A percentile compares a stretch with the other conserved stretches of the same genome.
Conservation (phyloP, 208 protist genomes). For the Trypanosoma caninum region DNA sequence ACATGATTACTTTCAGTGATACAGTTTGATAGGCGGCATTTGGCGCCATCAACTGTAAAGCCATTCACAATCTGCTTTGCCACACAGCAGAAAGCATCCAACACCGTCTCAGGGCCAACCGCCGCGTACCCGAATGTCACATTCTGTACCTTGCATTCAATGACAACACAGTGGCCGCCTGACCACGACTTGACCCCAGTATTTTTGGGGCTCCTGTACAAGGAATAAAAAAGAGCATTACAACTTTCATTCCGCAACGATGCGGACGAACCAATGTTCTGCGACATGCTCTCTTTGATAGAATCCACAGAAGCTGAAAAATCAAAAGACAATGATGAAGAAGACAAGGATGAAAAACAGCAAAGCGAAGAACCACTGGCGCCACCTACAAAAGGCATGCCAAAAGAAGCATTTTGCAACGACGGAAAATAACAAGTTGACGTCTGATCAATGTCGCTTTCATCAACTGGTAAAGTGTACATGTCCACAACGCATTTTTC, state of each 20-base stretch:
- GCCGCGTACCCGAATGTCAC: slow-evolving; percentile 65
- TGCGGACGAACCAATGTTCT: neutral
- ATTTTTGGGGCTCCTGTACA: slow-evolving; percentile 16
- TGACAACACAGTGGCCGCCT: slow-evolving; percentile 39
- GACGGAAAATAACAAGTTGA: neutral
- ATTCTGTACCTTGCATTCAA: slow-evolving; percentile 50
- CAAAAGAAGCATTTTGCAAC: too few species aligned
- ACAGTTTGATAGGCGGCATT: slow-evolving; percentile 47
- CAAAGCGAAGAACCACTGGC: too few species aligned
- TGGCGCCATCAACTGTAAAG: slow-evolving; percentile 60
- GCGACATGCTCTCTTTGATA: too few species aligned
- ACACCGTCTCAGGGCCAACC: slow-evolving; percentile 46
- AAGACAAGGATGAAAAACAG: too few species aligned
- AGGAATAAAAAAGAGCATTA: neutral
- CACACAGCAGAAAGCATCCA: slow-evolving; percentile 52
- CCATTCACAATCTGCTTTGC: slow-evolving; percentile 67
- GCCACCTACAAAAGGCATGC: too few species aligned
- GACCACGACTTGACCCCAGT: slow-evolving; percentile 72
- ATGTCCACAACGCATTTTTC: slow-evolving; percentile 48
- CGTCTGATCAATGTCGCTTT: neutral
- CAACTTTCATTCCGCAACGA: neutral
- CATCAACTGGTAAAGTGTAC: slow-evolving; percentile 12
- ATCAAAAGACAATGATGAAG: too few species aligned
- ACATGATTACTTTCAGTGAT: slow-evolving; percentile 58
- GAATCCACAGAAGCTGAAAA: neutral